phyloP scores from a whole-genome alignment of 148 eudicot genomes.

The Heliamphora exappendiculata region DNA sequence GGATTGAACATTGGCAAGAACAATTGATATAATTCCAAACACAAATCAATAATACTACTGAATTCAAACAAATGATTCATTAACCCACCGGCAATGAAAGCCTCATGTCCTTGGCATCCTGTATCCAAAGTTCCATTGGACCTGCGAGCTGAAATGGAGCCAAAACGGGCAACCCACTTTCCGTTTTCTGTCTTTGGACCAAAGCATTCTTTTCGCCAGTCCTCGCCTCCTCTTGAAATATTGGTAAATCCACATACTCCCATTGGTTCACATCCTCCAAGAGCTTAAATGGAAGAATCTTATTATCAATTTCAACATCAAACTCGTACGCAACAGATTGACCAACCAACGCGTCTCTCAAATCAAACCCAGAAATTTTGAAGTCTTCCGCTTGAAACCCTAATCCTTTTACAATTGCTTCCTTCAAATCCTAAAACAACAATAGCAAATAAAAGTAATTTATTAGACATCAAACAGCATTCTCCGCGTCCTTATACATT shows the following conservation, averaged over 20 bases:
- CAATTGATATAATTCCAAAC: too few relatives aligned
- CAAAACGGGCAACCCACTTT: slow-evolving; percentile 49
- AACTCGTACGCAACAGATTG: slow-evolving; percentile 79
- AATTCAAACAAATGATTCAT: background rate
- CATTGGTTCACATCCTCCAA: slow-evolving; percentile 80
- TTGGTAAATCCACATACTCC: slow-evolving; percentile 89
- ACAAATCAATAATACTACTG: background rate
- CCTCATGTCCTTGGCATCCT: slow-evolving; percentile 74
- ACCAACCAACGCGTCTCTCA: slow-evolving; percentile 37
- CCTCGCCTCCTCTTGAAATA: slow-evolving; percentile 47
- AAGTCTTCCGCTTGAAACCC: slow-evolving; percentile 49
- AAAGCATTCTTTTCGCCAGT: slow-evolving; percentile 43
- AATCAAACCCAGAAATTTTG: slow-evolving; percentile 50
- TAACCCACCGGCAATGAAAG: slow-evolving; percentile 60
- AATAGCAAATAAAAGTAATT: background rate
- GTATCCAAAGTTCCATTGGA: slow-evolving; percentile 95
- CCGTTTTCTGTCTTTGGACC: slow-evolving; percentile 32
- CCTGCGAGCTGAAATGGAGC: slow-evolving; percentile 93
- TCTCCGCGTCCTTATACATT: background rate
- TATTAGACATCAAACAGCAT: background rate
- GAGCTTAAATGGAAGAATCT: slow-evolving; percentile 72
- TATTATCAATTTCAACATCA: slow-evolving; percentile 79
- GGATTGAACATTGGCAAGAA: too few relatives aligned
- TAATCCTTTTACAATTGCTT: slow-evolving; percentile 43
- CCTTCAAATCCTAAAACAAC: slow-evolving; percentile 27